Evolutionary conservation across 768 basidiomycete species (phyloP), one percentile per base, ranked within the genome.

Genomic region (Galerina sulciceps): DNA sequence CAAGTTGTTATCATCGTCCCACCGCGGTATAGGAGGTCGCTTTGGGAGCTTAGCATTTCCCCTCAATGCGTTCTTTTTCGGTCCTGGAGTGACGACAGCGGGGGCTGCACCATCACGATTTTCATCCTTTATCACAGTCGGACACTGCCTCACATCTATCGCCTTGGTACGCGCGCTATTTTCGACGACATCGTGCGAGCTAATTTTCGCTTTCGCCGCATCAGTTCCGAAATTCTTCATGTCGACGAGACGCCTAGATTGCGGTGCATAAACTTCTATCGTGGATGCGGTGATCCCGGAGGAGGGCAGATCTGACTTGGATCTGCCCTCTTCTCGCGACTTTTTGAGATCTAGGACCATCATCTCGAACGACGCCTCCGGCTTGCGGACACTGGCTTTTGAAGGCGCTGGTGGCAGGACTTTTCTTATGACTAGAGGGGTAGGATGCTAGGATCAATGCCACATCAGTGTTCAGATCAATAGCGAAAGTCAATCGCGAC

Each of bases 1-100:
- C 11, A 10, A 17, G 14, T 46, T 37, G 53, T 59, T 52, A 61
- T 63, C 53, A 22, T 60, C 40, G 49, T 68, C 66, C 70, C 70
- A 71, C 46, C 67, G 67, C 15, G 70, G 71, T 45, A 71, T 55
- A 4, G 67, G 66, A 43, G 65, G 67, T 10, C 69, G 64, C 48
- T 61, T 53, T 14, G 69, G 68, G n/a, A 68, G 65, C 47, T 53
- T 62, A 18, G 59, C 67, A 50, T 61, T 60, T 38, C 69, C 67
- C 43, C 67, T 62, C 56, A 69, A 63, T 15, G 64, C 64, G 48
- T 59, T 60, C 35, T 66, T 57, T 54, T 65, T 66, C 11, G 51
- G 52, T 57, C 62, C 61, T 10, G 64, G 47, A 35, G 46, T 53
- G 26, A 43, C 36, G 45, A 36, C 50, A 44, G 43, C 46, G 36